Evolutionary conservation across 139 green algal species (phyloP), one percentile per base, ranked within the genome.

Genomic region (Zygnema cylindricum): DNA sequence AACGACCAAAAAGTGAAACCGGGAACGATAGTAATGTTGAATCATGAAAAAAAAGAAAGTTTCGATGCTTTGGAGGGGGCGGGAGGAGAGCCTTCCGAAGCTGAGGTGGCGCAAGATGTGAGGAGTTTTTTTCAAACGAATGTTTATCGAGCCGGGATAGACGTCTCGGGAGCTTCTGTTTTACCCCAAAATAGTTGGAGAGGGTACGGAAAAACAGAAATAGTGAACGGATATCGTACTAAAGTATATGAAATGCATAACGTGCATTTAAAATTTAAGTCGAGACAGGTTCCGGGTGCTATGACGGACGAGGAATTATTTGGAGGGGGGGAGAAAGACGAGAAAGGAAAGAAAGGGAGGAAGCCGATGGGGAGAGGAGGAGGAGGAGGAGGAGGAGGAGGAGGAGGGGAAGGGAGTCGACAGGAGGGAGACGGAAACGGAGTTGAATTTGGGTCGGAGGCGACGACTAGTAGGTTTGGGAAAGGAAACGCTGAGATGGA

Each of bases 171-270:
- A 88, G 86, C 86, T 36, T n/a, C 11, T 38, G 63, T 91, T 22
- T 1, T 35, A 42, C 82, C 84, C 39, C 35, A 76, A 38, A 69
- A 25, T 23, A 77, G 7, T 23, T 91, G 86, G 86, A 69, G 86
- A 32, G 39, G 86, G 2, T 30, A 86, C 32, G 82, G 55, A 35
- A 90, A 55, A 57, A 42, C n/a, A 40, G 86, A 91, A 77, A 39
- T 42, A 16, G 86, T 91, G 1, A 42, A 41, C 1, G 38, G 36
- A 69, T 89, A 71, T 2, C 77, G 78, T 49, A 32, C 39, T 1
- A 88, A 35, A 57, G 25, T 91, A 43, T 85, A 82, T 2, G 86
- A 91, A 38, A 90, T 91, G 86, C 86, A 88, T 11, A n/a, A 90
- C 35, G 86, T 91, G 69, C 38, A 85, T 2, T 16, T 91, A 42